Percentiles rank a stretch among this genome's conserved stretches.
These are phyloP conservation scores for Syncephalis plumigaleata DNA, from an alignment of 371 early-diverging fungal genomes.

Conservation along the genomic window DNA sequence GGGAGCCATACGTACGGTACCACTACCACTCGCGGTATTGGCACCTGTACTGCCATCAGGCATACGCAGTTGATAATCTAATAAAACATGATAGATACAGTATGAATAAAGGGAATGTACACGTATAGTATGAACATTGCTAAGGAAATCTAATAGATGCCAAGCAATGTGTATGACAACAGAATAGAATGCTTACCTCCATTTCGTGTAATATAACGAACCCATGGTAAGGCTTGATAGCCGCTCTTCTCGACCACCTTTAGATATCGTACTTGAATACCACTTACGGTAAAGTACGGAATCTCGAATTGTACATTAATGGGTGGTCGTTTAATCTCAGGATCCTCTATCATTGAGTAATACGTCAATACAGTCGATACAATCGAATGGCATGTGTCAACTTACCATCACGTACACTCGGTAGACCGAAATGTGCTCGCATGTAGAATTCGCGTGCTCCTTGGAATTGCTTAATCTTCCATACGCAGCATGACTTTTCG, in stretches of 20 bases:
- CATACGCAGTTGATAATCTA: constrained; percentile 57
- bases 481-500: constrained; percentile 82
- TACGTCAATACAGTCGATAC: neutral
- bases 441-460: constrained; percentile 92
- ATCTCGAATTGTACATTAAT: constrained; percentile 96
- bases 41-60: constrained; percentile 42
- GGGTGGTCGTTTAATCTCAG: constrained; percentile 85
- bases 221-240: constrained; percentile 97
- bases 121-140: too few relatives aligned
- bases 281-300: constrained; percentile 94
- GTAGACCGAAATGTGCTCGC: constrained; percentile 93
- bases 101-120: neutral
- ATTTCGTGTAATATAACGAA: constrained; percentile 94
- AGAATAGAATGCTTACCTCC: constrained; percentile 29
- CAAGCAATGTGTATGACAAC: too few relatives aligned
- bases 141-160: too few relatives aligned
- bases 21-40: constrained; percentile 7
- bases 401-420: constrained; percentile 78
- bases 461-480: constrained; percentile 97
- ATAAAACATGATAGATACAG: neutral
- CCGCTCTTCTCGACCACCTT: constrained; percentile 97
- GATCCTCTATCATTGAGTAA: constrained; percentile 39
- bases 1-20: too few relatives aligned
- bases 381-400: neutral
- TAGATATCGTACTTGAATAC: constrained; percentile 95